These are phyloP conservation scores for Penicillium malachiteum DNA, from an alignment of 495 filamentous ascomycete species.

Conservation along the genomic window DNA sequence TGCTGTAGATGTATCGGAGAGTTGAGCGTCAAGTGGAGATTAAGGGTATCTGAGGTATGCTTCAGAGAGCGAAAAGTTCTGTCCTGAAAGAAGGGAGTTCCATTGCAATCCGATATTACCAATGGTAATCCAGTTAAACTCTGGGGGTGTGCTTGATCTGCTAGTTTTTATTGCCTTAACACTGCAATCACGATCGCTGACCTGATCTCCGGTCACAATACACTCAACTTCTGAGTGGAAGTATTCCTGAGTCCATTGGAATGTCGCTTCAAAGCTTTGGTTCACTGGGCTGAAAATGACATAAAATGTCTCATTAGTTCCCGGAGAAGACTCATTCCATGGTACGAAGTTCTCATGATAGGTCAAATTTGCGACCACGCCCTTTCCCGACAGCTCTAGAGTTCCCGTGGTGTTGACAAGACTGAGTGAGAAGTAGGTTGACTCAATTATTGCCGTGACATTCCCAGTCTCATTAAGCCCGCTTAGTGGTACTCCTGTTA, in stretches of 20 bases:
- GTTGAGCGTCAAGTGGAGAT: background rate
- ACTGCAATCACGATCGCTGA: background rate
- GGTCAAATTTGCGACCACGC: background rate
- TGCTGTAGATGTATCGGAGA: background rate
- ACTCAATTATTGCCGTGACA: background rate
- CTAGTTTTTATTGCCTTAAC: background rate
- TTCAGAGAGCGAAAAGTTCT: slow-evolving; percentile 1
- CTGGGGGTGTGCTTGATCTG: background rate
- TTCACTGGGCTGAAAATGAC: background rate
- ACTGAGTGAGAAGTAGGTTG: background rate
- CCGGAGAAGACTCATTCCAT: background rate
- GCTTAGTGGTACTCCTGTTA: background rate
- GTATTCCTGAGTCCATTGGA: background rate
- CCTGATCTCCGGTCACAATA: background rate
- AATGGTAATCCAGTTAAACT: background rate
- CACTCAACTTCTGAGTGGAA: background rate
- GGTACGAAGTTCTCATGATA: background rate
- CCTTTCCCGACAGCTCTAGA: background rate
- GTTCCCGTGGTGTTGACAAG: background rate
- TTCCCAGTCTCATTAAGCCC: background rate
- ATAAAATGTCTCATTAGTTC: background rate
- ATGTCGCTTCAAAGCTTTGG: background rate
- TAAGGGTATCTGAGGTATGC: background rate
- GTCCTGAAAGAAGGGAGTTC: background rate
- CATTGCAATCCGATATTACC: background rate